Base-by-base conservation (phyloP, 345 rosid species). In the Eutrema yunnanense region DNA sequence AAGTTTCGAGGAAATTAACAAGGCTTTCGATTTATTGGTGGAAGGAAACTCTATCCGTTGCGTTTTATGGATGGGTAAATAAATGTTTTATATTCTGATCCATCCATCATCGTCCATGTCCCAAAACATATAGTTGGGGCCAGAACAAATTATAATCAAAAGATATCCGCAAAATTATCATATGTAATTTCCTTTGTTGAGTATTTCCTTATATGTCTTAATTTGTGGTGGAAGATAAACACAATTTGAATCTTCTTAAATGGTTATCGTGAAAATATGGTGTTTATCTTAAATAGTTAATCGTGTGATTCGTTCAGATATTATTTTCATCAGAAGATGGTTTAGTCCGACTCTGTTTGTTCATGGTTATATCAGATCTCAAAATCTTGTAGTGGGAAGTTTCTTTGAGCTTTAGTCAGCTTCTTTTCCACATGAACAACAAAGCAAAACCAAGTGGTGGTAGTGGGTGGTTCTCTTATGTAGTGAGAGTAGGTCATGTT, bases 21-120 rank as follows among this genome's bases (percentile, higher is more conserved):
- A 77, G 52, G 91, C 95, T 34, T 84, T 88, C 29, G 83, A 86
- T 2, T 73, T 88, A 33, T 73, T 83, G n/a, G 37, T 22, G 6
- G 58, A 72, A 69, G 87, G 88, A n/a, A 81, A 79, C 12, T 66
- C 89, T 80, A 65, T 86, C 4, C 81, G 95, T 29, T 85, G 86
- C 69, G 40, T 86, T 43, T 34, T 88, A 6, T 85, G 89, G 91
- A 84, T 86, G 85, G 84, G 86, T 61, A 63, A 75, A 12, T 78
- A 60, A 56, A 11, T 41, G 38, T n/a, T 47, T 33, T 38, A 49
- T 60, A 3, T 8, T 10, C 34, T 32, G n/a, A 16, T 30, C 8
- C 34, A 6, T 22, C 26, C 26, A 22, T 22, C 26, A 22, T 57
- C 3, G 29, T 40, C 33, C 19, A 19, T 54, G 12, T 42, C 12